These are phyloP conservation scores for Letharia lupina DNA, from an alignment of 495 filamentous ascomycete genomes.

Conservation along the genomic window DNA sequence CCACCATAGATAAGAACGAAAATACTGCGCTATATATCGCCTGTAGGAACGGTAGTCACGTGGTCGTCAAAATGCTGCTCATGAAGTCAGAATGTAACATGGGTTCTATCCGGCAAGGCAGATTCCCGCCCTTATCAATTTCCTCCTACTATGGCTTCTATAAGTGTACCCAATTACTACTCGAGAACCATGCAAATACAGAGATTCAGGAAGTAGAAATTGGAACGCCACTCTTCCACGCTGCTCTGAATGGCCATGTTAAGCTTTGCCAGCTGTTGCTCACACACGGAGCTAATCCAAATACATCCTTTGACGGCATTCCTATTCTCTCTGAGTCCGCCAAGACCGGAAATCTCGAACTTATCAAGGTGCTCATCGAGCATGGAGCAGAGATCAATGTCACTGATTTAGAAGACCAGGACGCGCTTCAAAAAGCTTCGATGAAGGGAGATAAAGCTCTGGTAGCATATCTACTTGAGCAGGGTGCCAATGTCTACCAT, in stretches of 20 bases:
- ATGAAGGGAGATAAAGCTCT: background rate
- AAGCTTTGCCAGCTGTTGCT: background rate
- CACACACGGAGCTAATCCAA: background rate
- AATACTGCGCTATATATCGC: background rate
- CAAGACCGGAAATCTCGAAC: background rate
- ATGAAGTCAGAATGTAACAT: background rate
- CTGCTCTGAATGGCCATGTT: background rate
- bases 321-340: background rate
- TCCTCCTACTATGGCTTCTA: background rate
- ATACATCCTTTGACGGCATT: background rate
- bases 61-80: background rate
- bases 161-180: background rate
- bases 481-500: background rate
- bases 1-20: background rate
- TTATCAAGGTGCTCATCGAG: background rate
- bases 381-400: background rate
- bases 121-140: background rate
- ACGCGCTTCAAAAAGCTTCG: background rate
- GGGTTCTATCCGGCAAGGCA: background rate
- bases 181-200: background rate
- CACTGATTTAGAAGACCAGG: background rate
- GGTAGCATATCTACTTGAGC: background rate
- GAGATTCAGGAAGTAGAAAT: background rate
- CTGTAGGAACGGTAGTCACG: background rate
- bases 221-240: background rate